phyloP scores from a whole-genome alignment of 371 early-diverging fungal genomes.

The Sporodiniella umbellata region DNA sequence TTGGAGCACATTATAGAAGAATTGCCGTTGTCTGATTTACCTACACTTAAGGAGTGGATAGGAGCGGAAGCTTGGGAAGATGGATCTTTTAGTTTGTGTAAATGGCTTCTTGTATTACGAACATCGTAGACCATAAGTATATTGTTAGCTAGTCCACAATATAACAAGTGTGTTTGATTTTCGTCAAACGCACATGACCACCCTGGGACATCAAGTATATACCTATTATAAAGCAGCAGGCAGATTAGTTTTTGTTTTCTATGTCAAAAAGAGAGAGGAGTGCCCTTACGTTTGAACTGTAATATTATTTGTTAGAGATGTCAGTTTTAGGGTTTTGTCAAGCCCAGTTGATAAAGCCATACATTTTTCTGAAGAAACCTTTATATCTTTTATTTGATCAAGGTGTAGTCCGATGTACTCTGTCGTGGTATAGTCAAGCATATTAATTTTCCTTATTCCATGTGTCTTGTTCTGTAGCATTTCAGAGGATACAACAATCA shows the following conservation, averaged over 20 bases:
- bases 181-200: conserved; percentile 35
- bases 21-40: background rate
- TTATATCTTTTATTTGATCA: conserved; percentile 12
- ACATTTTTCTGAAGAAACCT: conserved; percentile 1
- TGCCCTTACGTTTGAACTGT: conserved; percentile 19
- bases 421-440: conserved; percentile 10
- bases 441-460: conserved; percentile 21
- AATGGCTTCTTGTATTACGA: conserved; percentile 27
- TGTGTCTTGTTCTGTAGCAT: background rate
- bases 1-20: conserved; percentile 11
- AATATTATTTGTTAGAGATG: conserved; percentile 9
- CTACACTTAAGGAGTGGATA: conserved; percentile 9
- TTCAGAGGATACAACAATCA: conserved; percentile 7
- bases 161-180: conserved; percentile 20
- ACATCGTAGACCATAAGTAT: conserved; percentile 32
- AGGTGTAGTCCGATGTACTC: conserved; percentile 18
- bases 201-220: conserved; percentile 18
- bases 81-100: conserved; percentile 1
- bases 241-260: background rate
- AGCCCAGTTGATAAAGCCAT: conserved; percentile 15
- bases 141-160: conserved; percentile 34
- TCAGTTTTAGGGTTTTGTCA: conserved; percentile 20
- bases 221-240: conserved; percentile 10
- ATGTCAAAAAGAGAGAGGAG: no score
- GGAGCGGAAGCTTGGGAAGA: background rate